phyloP scores from a whole-genome alignment of 208 protist species.

The Zelonia costaricensis region DNA sequence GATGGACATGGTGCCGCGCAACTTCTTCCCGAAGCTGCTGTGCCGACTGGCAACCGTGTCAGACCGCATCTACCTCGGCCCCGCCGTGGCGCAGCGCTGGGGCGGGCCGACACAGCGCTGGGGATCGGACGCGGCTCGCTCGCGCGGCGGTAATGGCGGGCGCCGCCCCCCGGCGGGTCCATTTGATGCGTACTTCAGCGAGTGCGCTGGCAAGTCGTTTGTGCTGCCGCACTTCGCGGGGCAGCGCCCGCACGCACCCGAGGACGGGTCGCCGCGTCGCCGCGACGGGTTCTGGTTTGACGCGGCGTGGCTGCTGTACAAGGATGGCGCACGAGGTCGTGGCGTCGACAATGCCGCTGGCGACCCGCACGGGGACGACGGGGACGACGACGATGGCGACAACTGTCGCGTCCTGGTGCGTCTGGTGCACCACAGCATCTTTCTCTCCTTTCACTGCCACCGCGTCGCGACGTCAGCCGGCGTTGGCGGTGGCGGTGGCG shows the following conservation, averaged over 20 bases:
- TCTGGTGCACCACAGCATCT: slow-evolving; percentile 78
- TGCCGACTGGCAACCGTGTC: slow-evolving; percentile 46
- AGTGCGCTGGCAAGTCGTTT: slow-evolving; percentile 2
- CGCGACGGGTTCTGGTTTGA: slow-evolving; percentile 27
- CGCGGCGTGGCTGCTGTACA: slow-evolving; percentile 25
- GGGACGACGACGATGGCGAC: not conserved
- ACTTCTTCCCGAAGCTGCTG: slow-evolving; percentile 77
- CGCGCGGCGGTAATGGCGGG: not conserved
- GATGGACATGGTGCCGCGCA: slow-evolving; percentile 67
- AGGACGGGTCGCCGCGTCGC: not conserved
- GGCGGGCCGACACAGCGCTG: not conserved
- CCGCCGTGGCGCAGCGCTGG: slow-evolving; percentile 27
- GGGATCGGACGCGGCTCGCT: not conserved
- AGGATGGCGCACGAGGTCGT: no score
- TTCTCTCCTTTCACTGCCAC: slow-evolving; percentile 74
- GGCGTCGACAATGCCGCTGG: not conserved
- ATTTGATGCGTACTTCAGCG: slow-evolving; percentile 8
- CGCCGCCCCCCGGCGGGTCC: not conserved
- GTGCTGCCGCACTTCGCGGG: slow-evolving; percentile 14
- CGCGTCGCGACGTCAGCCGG: slow-evolving; percentile 10
- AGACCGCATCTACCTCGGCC: slow-evolving; percentile 63
- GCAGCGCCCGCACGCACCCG: not conserved
- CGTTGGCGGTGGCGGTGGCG: not conserved
- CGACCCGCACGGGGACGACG: not conserved
- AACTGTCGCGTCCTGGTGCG: slow-evolving; percentile 65